Percentiles rank a stretch among this genome's conserved stretches.
Evolutionary conservation across 1,139 yeast species (phyloP).

Genomic region (Yamadazyma conglobata): DNA sequence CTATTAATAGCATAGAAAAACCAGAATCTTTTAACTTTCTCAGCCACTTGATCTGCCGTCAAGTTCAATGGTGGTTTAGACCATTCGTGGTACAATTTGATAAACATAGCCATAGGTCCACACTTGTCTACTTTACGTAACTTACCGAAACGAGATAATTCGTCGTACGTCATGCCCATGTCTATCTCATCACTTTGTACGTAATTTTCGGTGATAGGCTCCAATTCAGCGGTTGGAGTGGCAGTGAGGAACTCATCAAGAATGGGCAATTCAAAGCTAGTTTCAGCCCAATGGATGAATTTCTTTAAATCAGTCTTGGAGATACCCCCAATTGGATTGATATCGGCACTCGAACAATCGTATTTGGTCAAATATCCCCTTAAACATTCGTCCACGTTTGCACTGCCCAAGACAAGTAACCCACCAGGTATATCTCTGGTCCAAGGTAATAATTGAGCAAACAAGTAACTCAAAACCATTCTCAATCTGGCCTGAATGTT

Average conservation of each 20-base stretch:
- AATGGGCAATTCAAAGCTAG: constrained; percentile 69
- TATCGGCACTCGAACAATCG: constrained; percentile 95
- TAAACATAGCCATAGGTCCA: constrained; percentile 94
- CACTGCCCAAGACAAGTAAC: constrained; percentile 85
- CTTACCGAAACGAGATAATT: constrained; percentile 85
- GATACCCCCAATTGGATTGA: constrained; percentile 96
- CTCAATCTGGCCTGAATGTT: constrained; percentile 94
- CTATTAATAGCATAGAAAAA: constrained; percentile 92
- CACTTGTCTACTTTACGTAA: constrained; percentile 89
- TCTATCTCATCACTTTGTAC: constrained; percentile 96
- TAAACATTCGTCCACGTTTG: constrained; percentile 96
- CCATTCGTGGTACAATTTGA: constrained; percentile 90
- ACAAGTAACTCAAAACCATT: constrained; percentile 89
- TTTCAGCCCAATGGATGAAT: constrained; percentile 77
- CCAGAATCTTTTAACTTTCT: constrained; percentile 87
- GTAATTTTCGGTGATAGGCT: constrained; percentile 87
- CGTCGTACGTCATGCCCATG: constrained; percentile 98
- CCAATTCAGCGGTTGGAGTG: constrained; percentile 96
- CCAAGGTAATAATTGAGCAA: constrained; percentile 97
- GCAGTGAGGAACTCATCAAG: constrained; percentile 78
- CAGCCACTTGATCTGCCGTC: constrained; percentile 82
- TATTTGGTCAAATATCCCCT: constrained; percentile 95
- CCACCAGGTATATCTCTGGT: constrained; percentile 76
- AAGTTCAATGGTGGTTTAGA: constrained; percentile 62
- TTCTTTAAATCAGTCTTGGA: constrained; percentile 87